These are phyloP conservation scores for Acrocalymma vagum DNA, from an alignment of 2,329 filamentous ascomycete species.

Conservation along the genomic window DNA sequence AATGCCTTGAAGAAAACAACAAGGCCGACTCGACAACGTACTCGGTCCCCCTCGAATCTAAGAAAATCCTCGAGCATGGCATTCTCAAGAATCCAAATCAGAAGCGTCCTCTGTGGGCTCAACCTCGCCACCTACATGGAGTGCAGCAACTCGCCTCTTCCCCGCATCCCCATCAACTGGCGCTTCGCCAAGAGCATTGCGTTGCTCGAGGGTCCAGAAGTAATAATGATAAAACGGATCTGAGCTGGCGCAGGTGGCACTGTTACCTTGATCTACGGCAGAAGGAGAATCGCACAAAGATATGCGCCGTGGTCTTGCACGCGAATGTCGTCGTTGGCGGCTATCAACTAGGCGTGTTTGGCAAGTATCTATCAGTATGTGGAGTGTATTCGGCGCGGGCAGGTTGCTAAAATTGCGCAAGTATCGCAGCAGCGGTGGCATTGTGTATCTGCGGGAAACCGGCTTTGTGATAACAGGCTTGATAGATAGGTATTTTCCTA, in stretches of 20 bases:
- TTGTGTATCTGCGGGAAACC: slow-evolving; percentile 59
- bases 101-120: too few relatives aligned
- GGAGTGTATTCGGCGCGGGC: slow-evolving; percentile 45
- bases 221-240: slow-evolving; percentile 49
- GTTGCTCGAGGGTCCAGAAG: slow-evolving; percentile 55
- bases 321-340: slow-evolving; percentile 61
- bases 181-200: slow-evolving; percentile 60
- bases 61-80: too few relatives aligned
- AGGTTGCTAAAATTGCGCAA: slow-evolving; percentile 48
- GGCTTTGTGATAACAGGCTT: slow-evolving; percentile 54
- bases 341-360: slow-evolving; percentile 55
- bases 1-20: too few relatives aligned
- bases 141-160: too few relatives aligned
- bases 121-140: too few relatives aligned
- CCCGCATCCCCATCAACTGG: slow-evolving; percentile 24
- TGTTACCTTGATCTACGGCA: slow-evolving; percentile 51
- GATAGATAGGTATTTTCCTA: too few relatives aligned
- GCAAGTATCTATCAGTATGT: slow-evolving; percentile 48
- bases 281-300: not conserved
- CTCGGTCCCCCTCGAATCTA: too few relatives aligned
- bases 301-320: slow-evolving; percentile 50
- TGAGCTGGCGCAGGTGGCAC: slow-evolving; percentile 54
- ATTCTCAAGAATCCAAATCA: too few relatives aligned
- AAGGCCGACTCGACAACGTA: too few relatives aligned
- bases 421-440: too few relatives aligned